A percentile compares a stretch with the other conserved stretches of the same genome.
These are phyloP conservation scores for Beta macrorhiza DNA, from an alignment of 179 eudicot species.

Conservation along the genomic window DNA sequence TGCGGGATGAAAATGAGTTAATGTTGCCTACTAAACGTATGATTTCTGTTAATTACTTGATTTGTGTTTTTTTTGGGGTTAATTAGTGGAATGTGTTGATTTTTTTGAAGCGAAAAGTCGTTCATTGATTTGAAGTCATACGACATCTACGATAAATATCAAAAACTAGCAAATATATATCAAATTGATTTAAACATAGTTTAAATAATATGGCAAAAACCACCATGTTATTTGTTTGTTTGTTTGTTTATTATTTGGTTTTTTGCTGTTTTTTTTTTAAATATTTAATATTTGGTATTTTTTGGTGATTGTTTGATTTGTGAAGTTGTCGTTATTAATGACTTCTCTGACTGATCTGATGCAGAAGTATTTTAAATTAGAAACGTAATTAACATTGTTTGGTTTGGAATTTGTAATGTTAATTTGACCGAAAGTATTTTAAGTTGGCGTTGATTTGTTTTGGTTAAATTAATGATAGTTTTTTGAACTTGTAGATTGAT, in stretches of 20 bases:
- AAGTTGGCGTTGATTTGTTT: not conserved
- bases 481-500: not conserved
- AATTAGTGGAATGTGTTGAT: no score
- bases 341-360: slow-evolving; percentile 1
- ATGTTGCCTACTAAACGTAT: slow-evolving; percentile 38
- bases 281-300: not conserved
- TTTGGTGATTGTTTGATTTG: not conserved
- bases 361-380: not conserved
- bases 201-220: no score
- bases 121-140: not conserved
- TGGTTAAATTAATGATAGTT: no score
- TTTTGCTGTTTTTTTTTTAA: not conserved
- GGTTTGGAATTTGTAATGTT: not conserved
- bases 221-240: not conserved
- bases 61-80: not conserved
- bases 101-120: no score
- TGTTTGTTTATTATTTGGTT: not conserved
- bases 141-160: no score
- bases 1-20: slow-evolving; percentile 10
- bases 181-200: no score
- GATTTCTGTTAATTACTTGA: not conserved
- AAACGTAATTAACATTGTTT: not conserved
- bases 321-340: slow-evolving; percentile 21
- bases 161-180: no score
- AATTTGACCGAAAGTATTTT: not conserved